Percentiles rank a stretch among this genome's conserved stretches.
Conservation (phyloP, 257 asterid genomes). For the Solanum sejunctum region DNA sequence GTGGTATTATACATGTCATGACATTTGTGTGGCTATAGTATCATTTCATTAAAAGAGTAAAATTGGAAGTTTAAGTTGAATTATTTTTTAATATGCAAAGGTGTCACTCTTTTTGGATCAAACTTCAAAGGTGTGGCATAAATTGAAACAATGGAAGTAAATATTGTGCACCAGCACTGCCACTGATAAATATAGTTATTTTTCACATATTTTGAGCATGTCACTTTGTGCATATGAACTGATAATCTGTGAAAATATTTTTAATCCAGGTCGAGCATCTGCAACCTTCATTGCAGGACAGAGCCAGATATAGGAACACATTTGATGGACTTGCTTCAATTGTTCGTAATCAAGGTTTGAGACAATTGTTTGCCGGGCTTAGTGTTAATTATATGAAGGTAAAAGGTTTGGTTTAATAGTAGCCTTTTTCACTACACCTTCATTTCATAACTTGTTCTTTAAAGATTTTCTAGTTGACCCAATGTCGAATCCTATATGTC, state of each 20-base stretch:
- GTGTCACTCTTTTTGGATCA: not conserved
- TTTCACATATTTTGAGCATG: not conserved
- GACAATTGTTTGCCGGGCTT: slow-evolving; percentile 83
- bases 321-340: slow-evolving; percentile 58
- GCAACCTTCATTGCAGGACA: slow-evolving; percentile 38
- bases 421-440: not conserved
- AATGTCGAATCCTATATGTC: not conserved
- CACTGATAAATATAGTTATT: not conserved
- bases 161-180: not conserved
- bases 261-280: slow-evolving; percentile 71
- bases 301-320: slow-evolving; percentile 46
- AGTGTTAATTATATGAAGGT: slow-evolving; percentile 97
- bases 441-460: not conserved
- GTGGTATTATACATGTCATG: not conserved
- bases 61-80: not conserved
- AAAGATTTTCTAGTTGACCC: not conserved
- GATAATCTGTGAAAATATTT: not conserved
- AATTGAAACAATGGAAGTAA: not conserved
- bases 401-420: not conserved
- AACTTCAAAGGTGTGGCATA: not conserved
- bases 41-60: not conserved
- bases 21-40: not conserved
- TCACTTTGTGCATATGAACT: not conserved
- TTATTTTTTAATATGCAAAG: not conserved
- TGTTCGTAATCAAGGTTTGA: slow-evolving; percentile 69